A percentile compares a stretch with the other conserved stretches of the same genome.
phyloP scores from a whole-genome alignment of 345 rosid species.

The Geranium brycei region DNA sequence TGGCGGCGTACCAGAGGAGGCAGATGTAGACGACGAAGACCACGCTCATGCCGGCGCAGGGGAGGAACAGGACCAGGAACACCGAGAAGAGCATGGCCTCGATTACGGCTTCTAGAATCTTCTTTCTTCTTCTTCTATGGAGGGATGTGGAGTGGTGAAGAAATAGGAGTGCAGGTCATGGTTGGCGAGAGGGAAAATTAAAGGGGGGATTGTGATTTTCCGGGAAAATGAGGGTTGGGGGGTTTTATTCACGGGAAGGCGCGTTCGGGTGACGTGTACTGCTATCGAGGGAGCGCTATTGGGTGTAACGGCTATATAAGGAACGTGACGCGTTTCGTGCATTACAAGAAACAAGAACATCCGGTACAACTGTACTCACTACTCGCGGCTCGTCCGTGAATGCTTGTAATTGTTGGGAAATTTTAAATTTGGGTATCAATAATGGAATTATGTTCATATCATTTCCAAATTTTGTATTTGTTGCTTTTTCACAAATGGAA shows the following conservation, averaged over 20 bases:
- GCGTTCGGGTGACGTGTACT: not conserved
- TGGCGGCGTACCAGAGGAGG: constrained; percentile 38
- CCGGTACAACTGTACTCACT: not conserved
- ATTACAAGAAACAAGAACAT: not conserved
- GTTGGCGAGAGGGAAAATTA: too few relatives aligned
- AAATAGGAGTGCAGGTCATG: not conserved
- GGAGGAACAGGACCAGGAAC: constrained; percentile 55
- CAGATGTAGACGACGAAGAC: constrained; percentile 45
- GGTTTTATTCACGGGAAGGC: not conserved
- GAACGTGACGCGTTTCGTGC: not conserved
- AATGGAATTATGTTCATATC: too few relatives aligned
- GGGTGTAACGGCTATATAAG: not conserved
- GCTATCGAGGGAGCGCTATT: not conserved
- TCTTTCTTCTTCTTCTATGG: not conserved
- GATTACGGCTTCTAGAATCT: not conserved
- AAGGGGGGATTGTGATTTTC: too few relatives aligned
- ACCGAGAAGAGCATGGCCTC: constrained; percentile 33
- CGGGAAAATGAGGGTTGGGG: not conserved
- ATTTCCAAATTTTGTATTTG: too few relatives aligned
- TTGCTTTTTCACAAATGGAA: too few relatives aligned
- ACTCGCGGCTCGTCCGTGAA: too few relatives aligned
- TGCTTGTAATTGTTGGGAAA: too few relatives aligned
- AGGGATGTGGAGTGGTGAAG: not conserved
- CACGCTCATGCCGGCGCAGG: constrained; percentile 53
- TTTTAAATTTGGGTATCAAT: too few relatives aligned